Percentiles rank a stretch among this genome's conserved stretches.
Evolutionary conservation across 441 rosid genomes (phyloP).

Genomic region (Capsella rubella): DNA sequence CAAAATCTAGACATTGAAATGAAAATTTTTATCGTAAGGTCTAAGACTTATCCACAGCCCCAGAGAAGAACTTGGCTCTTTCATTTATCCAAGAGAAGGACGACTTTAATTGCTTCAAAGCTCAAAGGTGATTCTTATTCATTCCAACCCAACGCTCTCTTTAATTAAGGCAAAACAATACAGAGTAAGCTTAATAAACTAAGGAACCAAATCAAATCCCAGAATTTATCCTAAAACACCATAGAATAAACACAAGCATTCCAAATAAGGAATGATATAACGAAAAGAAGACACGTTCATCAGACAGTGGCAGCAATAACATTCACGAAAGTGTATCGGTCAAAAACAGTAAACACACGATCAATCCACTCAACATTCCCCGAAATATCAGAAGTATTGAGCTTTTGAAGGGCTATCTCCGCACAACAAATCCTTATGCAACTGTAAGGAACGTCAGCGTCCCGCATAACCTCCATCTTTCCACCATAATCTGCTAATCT

Average conservation of each 20-base stretch:
- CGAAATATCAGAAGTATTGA: not conserved
- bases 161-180: not conserved
- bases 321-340: not conserved
- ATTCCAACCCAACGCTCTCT: no score
- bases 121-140: no score
- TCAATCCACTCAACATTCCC: not conserved
- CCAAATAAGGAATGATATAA: not conserved
- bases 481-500: not conserved
- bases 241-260: not conserved
- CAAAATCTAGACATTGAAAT: no score
- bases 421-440: not conserved
- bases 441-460: not conserved
- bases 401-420: not conserved
- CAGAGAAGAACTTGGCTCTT: no score
- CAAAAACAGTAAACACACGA: not conserved
- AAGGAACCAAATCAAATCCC: not conserved
- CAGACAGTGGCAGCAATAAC: not conserved
- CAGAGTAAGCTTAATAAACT: no score
- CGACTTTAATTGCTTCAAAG: no score
- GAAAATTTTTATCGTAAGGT: no score
- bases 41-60: no score
- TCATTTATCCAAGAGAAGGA: no score
- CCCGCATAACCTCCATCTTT: not conserved
- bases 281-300: not conserved
- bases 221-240: not conserved